Percentiles rank a stretch among this genome's conserved stretches.
Evolutionary conservation across 2,329 filamentous ascomycete species (phyloP).

Genomic region (Penicillium sumatraense): DNA sequence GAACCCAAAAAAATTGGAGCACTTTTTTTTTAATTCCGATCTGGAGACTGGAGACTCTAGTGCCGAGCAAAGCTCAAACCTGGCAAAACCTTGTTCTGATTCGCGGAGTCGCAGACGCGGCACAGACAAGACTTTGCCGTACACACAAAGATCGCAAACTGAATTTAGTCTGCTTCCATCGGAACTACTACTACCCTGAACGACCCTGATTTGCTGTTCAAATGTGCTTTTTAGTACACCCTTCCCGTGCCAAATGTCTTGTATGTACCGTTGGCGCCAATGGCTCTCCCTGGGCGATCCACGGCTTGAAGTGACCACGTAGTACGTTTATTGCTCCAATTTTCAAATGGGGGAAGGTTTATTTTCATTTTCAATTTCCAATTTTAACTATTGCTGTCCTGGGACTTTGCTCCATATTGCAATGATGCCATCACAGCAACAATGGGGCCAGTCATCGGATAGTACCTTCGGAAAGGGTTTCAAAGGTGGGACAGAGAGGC

Average conservation of each 20-base stretch:
- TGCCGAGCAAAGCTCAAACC: constrained; percentile 12
- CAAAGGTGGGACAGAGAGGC: constrained; percentile 17
- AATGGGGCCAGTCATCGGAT: background rate
- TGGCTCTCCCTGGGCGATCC: background rate
- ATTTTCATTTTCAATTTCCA: background rate
- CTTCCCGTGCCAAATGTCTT: background rate
- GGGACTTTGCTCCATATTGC: background rate
- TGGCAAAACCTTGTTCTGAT: constrained; percentile 16
- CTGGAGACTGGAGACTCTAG: constrained; percentile 25
- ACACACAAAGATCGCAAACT: constrained; percentile 14
- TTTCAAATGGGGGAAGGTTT: background rate
- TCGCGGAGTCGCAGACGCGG: constrained; percentile 10
- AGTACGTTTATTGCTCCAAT: background rate
- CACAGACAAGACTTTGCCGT: constrained; percentile 1
- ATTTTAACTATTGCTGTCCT: background rate
- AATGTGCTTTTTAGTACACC: background rate
- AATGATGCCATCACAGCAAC: constrained; percentile 5
- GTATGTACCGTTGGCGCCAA: background rate
- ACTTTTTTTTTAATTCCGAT: constrained; percentile 10
- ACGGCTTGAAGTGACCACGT: constrained; percentile 2
- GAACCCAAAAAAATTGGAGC: constrained; percentile 8
- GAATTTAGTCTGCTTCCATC: constrained; percentile 14
- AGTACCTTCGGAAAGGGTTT: constrained; percentile 3
- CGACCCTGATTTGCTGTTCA: constrained; percentile 14
- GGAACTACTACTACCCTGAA: constrained; percentile 21